Evolutionary conservation across 2,329 filamentous ascomycete species (phyloP).

Genomic region (Huntiella bhutanensis): DNA sequence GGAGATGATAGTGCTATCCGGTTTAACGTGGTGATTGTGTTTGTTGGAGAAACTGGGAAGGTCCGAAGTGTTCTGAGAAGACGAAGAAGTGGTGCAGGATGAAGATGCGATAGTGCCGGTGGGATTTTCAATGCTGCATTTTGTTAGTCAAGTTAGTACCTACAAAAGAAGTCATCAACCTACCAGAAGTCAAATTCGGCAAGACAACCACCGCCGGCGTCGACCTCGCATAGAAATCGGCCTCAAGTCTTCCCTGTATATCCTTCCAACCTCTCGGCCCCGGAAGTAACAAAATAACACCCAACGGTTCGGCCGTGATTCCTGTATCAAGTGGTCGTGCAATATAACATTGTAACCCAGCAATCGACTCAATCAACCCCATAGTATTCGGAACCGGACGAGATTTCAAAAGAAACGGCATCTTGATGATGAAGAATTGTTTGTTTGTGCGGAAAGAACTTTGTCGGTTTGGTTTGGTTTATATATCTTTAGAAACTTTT

Average conservation of each 20-base stretch:
- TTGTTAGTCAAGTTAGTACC: neutral
- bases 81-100: slow-evolving; percentile 16
- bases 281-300: slow-evolving; percentile 31
- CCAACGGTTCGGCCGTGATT: slow-evolving; percentile 16
- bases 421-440: too few species aligned
- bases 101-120: slow-evolving; percentile 15
- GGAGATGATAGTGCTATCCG: slow-evolving; percentile 19
- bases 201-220: slow-evolving; percentile 28
- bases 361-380: slow-evolving; percentile 12
- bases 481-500: too few species aligned
- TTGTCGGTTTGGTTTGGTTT: too few species aligned
- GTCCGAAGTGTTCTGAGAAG: slow-evolving; percentile 5
- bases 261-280: slow-evolving; percentile 35
- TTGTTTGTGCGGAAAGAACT: too few species aligned
- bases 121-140: slow-evolving; percentile 3
- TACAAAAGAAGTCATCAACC: neutral
- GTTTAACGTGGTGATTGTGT: slow-evolving; percentile 13
- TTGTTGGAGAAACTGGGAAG: slow-evolving; percentile 3
- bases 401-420: too few species aligned
- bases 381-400: too few species aligned
- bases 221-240: slow-evolving; percentile 30
- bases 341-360: slow-evolving; percentile 15
- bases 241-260: slow-evolving; percentile 30
- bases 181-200: slow-evolving; percentile 31
- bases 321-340: slow-evolving; percentile 13